A percentile compares a stretch with the other conserved stretches of the same genome.
These are phyloP conservation scores for Cladosporium sp. DNA, from an alignment of 2,329 filamentous ascomycete species.

Conservation along the genomic window DNA sequence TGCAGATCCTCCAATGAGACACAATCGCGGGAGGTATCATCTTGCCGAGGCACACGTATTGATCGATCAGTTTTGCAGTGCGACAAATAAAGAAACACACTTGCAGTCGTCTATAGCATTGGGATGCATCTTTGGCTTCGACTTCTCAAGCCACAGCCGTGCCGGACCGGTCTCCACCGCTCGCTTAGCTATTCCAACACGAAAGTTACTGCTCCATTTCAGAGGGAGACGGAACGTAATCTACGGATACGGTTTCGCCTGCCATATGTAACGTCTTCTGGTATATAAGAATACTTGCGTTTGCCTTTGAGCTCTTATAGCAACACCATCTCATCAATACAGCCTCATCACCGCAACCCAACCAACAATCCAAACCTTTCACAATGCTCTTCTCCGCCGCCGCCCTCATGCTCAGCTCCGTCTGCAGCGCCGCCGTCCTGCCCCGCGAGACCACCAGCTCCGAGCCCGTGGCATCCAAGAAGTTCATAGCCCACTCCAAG, in stretches of 20 bases:
- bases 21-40: too few relatives aligned
- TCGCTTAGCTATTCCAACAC: neutral
- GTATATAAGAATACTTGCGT: neutral
- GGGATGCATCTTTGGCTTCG: too few relatives aligned
- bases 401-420: slow-evolving; percentile 11
- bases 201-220: neutral
- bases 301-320: neutral
- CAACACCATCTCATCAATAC: neutral
- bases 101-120: too few relatives aligned
- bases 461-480: slow-evolving; percentile 5
- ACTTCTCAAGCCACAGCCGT: neutral
- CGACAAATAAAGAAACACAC: too few relatives aligned
- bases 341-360: too few relatives aligned
- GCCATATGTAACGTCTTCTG: neutral
- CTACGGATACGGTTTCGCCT: neutral
- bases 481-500: slow-evolving; percentile 15
- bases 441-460: slow-evolving; percentile 3
- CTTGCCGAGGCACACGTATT: too few relatives aligned
- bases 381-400: slow-evolving; percentile 10
- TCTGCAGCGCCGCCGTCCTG: slow-evolving; percentile 9
- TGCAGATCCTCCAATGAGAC: neutral
- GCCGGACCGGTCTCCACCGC: neutral
- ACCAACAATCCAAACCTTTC: neutral
- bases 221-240: neutral
- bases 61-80: too few relatives aligned